Conservation (phyloP, 2,329 filamentous ascomycete genomes). For the Aspergillus felis region DNA sequence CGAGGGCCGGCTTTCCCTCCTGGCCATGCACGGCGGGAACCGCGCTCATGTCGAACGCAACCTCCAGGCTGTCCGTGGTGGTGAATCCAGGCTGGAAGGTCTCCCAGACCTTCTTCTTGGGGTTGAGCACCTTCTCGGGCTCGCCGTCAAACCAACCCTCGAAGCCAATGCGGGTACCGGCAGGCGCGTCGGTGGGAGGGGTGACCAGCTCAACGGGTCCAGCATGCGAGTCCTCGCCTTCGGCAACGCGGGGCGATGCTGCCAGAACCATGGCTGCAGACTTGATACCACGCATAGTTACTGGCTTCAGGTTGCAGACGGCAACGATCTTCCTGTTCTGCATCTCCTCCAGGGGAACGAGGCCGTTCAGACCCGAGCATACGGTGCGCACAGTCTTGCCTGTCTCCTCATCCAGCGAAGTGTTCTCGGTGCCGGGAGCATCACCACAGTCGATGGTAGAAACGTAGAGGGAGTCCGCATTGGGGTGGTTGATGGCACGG, state of each 20-base stretch:
- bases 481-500: constrained; percentile 91
- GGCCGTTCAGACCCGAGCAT: constrained; percentile 92
- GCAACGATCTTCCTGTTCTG: constrained; percentile 92
- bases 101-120: constrained; percentile 99
- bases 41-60: constrained; percentile 75
- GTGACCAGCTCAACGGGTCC: constrained; percentile 88
- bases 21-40: constrained; percentile 73
- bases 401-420: constrained; percentile 71
- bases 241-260: constrained; percentile 76
- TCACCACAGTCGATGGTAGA: constrained; percentile 95
- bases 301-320: constrained; percentile 96
- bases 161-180: constrained; percentile 87
- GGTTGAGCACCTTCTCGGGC: constrained; percentile 90
- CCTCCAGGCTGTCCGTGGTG: constrained; percentile 74
- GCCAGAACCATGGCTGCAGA: constrained; percentile 88
- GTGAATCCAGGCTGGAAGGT: constrained; percentile 94
- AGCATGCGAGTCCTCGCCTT: constrained; percentile 81
- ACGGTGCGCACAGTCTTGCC: constrained; percentile 91
- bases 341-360: constrained; percentile 92
- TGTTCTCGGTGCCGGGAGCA: constrained; percentile 78
- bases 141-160: constrained; percentile 84
- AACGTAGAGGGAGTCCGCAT: constrained; percentile 93
- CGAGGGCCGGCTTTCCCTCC: constrained; percentile 52
- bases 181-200: constrained; percentile 72
- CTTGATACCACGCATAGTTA: constrained; percentile 93